Evolutionary conservation across 2,329 filamentous ascomycete species (phyloP).

Genomic region (Calonectria leucothoes): DNA sequence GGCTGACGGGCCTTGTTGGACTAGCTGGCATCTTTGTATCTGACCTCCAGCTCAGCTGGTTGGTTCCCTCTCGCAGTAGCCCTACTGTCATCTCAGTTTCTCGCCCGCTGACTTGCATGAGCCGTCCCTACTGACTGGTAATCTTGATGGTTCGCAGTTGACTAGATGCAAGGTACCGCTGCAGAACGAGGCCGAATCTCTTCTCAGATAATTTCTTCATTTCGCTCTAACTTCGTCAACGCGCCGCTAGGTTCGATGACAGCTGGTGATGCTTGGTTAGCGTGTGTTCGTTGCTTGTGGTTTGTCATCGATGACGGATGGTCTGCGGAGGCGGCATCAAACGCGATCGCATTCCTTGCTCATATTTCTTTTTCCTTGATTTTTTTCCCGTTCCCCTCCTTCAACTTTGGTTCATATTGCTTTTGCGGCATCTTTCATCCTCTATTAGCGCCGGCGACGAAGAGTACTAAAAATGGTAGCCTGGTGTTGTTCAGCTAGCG

Average conservation of each 20-base stretch:
- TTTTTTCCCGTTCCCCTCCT: neutral
- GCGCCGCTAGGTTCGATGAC: slow-evolving; percentile 4
- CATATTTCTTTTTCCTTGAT: slow-evolving; percentile 30
- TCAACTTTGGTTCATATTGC: slow-evolving; percentile 17
- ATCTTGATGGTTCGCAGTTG: slow-evolving; percentile 10
- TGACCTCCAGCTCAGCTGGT: slow-evolving; percentile 2
- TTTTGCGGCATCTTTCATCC: slow-evolving; percentile 25
- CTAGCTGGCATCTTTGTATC: slow-evolving; percentile 1
- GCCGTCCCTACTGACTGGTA: slow-evolving; percentile 20
- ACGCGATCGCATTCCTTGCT: slow-evolving; percentile 24
- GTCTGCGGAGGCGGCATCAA: slow-evolving; percentile 29
- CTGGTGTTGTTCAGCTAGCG: slow-evolving; percentile 24
- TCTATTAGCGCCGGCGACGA: slow-evolving; percentile 21
- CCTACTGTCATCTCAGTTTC: slow-evolving; percentile 1
- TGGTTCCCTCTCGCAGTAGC: slow-evolving; percentile 16
- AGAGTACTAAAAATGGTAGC: slow-evolving; percentile 25
- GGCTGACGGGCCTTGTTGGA: slow-evolving; percentile 8
- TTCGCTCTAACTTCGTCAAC: neutral
- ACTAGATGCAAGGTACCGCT: slow-evolving; percentile 25
- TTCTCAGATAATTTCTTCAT: neutral
- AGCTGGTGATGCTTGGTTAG: slow-evolving; percentile 9
- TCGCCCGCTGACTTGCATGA: slow-evolving; percentile 28
- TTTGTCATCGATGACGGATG: slow-evolving; percentile 9
- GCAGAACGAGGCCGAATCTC: neutral
- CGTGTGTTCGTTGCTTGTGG: neutral